These are phyloP conservation scores for Talaromyces stipitatus DNA, from an alignment of 495 filamentous ascomycete genomes.

Conservation along the genomic window DNA sequence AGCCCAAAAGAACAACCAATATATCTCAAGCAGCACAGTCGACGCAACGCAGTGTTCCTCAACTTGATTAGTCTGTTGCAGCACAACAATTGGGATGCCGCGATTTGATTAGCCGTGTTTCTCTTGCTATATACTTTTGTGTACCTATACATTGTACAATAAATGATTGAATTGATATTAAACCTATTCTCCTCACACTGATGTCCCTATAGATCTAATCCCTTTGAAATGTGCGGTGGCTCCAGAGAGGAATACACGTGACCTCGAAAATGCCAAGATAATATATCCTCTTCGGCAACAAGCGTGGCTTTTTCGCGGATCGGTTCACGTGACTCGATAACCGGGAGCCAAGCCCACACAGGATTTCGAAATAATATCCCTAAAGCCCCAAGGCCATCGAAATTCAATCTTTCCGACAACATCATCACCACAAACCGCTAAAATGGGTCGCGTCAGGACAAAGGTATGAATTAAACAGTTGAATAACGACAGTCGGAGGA, in stretches of 20 bases:
- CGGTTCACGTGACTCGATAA: neutral
- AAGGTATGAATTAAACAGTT: slow-evolving; percentile 48
- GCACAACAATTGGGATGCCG: too few relatives aligned
- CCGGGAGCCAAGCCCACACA: slow-evolving; percentile 1
- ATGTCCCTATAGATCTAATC: neutral
- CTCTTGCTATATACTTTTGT: neutral
- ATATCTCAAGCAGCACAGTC: slow-evolving; percentile 21
- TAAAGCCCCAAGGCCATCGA: neutral
- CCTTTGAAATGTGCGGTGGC: neutral
- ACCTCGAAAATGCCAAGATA: neutral
- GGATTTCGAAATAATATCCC: neutral
- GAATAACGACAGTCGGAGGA: neutral
- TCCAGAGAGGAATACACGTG: neutral
- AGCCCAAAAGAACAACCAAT: slow-evolving; percentile 16
- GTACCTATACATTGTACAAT: slow-evolving; percentile 3
- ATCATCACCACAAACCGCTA: slow-evolving; percentile 46
- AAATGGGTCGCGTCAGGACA: slow-evolving; percentile 94
- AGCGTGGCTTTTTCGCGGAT: neutral
- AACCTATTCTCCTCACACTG: neutral
- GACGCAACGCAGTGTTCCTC: slow-evolving; percentile 20
- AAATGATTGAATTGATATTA: neutral
- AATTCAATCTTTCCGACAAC: neutral
- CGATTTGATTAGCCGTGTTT: neutral
- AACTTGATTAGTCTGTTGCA: slow-evolving; percentile 16
- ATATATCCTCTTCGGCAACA: neutral